Base-by-base conservation (phyloP, 2,329 filamentous ascomycete genomes). In the Diaporthe capsici region DNA sequence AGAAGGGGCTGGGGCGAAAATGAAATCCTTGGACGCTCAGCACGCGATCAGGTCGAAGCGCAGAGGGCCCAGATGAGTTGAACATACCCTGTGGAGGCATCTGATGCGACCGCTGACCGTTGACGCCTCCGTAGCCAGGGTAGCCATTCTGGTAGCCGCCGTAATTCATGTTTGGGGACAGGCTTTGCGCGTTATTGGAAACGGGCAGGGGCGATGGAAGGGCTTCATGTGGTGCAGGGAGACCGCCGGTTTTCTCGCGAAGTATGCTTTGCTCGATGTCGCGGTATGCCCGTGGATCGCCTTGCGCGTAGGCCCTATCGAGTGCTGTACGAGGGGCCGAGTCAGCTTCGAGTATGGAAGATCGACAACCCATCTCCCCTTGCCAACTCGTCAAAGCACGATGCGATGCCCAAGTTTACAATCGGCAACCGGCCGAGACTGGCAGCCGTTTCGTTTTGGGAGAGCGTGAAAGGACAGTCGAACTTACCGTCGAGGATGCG, bases 1-100 rank as follows among this genome's bases (percentile, higher is more conserved):
- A 98, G 83, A 98, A 99, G 0, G 97, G 96, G 80, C 95, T 98
- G 5, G 91, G 84, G 81, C 94, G 96, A 86, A 88, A 89, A 15
- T 82, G 75, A 15, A 84, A 80, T 51, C 76, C 79, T 79, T 72
- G 49, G 58, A 42, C 31, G 25, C 63, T 77, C 55, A 76, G 75
- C 68, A 73, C 42, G 47, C 58, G 58, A 65, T 73, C 71, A 57
- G 75, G 74, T 57, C 34, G 42, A 57, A 61, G 28, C 47, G 28
- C 22, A 31, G 37, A 60, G 20, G 39, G 57, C 31, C 47, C 67
- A 53, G 53, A 61, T 28, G 31, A 17, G 28, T 55, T 28, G 25
- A 44, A 55, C 74, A 75, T 75, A 77, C 76, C 73, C 55, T 73
- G 72, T 28, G 76, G 55, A 53, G 74, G 44, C 34, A 70, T 44